A percentile compares a stretch with the other conserved stretches of the same genome.
phyloP scores from a whole-genome alignment of 345 rosid species.

The Stellera chamaejasme region DNA sequence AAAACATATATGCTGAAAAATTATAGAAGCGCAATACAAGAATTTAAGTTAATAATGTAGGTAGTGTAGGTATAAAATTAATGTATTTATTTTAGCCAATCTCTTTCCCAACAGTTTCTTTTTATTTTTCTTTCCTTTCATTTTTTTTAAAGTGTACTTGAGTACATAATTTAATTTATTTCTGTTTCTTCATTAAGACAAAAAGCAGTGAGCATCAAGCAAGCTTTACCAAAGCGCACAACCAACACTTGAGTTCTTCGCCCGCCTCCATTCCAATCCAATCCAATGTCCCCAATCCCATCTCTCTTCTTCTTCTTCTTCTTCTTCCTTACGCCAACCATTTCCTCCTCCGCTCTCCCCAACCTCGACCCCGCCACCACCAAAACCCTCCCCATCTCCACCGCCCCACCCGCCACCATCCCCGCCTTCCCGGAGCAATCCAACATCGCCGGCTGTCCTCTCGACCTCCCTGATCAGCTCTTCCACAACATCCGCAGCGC shows the following conservation, averaged over 20 bases:
- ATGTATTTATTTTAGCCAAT: too few relatives aligned
- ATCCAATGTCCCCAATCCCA: conserved; percentile 29
- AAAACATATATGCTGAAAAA: too few relatives aligned
- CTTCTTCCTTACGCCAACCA: conserved; percentile 10
- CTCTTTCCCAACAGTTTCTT: too few relatives aligned
- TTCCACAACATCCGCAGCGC: conserved; percentile 57
- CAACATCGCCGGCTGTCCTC: conserved; percentile 52
- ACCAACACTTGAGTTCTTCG: not conserved
- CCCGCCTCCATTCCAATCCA: conserved; percentile 4
- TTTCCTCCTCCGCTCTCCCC: conserved; percentile 18
- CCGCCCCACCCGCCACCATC: conserved; percentile 62
- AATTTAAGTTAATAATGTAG: too few relatives aligned
- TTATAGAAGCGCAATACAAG: too few relatives aligned
- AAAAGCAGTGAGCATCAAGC: not conserved
- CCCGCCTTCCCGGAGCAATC: conserved; percentile 96
- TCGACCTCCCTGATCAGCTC: conserved; percentile 61
- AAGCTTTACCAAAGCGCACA: not conserved
- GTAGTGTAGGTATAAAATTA: too few relatives aligned
- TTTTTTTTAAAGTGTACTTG: too few relatives aligned
- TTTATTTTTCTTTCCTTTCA: too few relatives aligned
- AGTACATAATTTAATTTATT: too few relatives aligned
- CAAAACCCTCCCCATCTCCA: conserved; percentile 34
- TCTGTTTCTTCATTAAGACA: not conserved
- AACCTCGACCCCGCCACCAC: conserved; percentile 33
- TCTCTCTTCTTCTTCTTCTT: conserved; percentile 12